Conservation (phyloP, 2,329 filamentous ascomycete species). For the Colletotrichum gigasporum region DNA sequence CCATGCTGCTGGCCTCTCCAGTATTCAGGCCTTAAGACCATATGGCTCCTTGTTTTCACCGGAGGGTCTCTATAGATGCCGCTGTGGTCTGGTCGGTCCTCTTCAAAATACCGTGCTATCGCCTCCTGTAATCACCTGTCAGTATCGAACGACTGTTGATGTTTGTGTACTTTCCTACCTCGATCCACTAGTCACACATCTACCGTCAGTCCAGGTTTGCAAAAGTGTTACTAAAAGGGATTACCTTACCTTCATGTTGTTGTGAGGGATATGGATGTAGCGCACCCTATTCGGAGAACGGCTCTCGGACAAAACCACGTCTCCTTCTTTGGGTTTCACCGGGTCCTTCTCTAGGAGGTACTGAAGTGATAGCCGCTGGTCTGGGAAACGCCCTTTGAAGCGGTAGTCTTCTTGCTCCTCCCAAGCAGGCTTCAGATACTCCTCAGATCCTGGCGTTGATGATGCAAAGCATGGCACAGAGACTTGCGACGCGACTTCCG, state of each 20-base stretch:
- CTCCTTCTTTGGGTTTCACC: neutral
- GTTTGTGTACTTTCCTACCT: no score
- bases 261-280: constrained; percentile 44
- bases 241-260: constrained; percentile 44
- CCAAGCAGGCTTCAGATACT: neutral
- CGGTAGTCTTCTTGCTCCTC: neutral
- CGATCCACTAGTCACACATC: constrained; percentile 13
- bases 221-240: neutral
- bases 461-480: no score
- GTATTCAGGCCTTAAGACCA: constrained; percentile 40
- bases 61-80: neutral
- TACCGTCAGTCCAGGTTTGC: neutral
- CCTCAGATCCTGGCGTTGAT: neutral
- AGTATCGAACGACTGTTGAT: neutral
- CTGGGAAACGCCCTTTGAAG: constrained; percentile 2
- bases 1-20: constrained; percentile 48
- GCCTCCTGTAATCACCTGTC: constrained; percentile 34
- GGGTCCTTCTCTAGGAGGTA: neutral
- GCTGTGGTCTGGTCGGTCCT: constrained; percentile 29
- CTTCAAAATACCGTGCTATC: constrained; percentile 40
- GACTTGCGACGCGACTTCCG: no score
- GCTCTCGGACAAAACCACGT: neutral
- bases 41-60: constrained; percentile 32
- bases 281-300: neutral
- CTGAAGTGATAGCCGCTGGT: neutral